Percentiles rank a stretch among this genome's conserved stretches.
These are phyloP conservation scores for Geoglossum glabrum DNA, from an alignment of 495 filamentous ascomycete species.

Conservation along the genomic window DNA sequence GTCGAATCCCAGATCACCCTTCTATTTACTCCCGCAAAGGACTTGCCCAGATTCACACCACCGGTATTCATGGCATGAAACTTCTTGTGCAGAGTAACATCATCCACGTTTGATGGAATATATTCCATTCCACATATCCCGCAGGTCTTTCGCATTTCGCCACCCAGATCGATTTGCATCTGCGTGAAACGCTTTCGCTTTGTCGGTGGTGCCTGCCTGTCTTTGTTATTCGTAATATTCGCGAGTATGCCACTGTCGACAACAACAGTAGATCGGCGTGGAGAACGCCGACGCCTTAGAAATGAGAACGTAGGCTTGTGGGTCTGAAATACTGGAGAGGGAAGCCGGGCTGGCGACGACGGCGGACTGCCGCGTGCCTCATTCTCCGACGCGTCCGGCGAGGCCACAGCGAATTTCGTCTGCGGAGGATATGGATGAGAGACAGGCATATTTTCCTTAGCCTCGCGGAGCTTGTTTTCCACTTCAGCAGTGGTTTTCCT, in stretches of 20 bases:
- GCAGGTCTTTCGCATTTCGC: constrained; percentile 38
- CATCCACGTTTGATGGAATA: constrained; percentile 42
- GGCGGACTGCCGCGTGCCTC: not conserved
- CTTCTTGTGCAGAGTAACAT: constrained; percentile 41
- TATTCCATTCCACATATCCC: constrained; percentile 51
- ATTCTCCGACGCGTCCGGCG: not conserved
- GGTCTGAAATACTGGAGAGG: not conserved
- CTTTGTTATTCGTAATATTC: not conserved
- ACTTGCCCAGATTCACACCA: constrained; percentile 42
- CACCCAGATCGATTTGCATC: constrained; percentile 47
- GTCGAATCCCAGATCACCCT: not conserved
- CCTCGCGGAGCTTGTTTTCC: not conserved
- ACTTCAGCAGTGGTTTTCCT: constrained; percentile 7
- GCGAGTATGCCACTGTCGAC: constrained; percentile 6
- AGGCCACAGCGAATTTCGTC: not conserved
- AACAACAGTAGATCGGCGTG: constrained; percentile 7
- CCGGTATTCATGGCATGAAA: constrained; percentile 46
- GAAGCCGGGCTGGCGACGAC: not conserved
- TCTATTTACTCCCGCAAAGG: constrained; percentile 23
- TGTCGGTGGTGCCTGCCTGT: constrained; percentile 3
- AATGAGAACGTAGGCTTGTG: not conserved
- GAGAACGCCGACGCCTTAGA: not conserved
- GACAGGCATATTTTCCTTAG: not conserved
- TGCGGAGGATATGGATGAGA: not conserved
- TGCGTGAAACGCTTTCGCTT: constrained; percentile 27